These are phyloP conservation scores for Paulownia fortunei DNA, from an alignment of 257 asterid species.

Conservation along the genomic window DNA sequence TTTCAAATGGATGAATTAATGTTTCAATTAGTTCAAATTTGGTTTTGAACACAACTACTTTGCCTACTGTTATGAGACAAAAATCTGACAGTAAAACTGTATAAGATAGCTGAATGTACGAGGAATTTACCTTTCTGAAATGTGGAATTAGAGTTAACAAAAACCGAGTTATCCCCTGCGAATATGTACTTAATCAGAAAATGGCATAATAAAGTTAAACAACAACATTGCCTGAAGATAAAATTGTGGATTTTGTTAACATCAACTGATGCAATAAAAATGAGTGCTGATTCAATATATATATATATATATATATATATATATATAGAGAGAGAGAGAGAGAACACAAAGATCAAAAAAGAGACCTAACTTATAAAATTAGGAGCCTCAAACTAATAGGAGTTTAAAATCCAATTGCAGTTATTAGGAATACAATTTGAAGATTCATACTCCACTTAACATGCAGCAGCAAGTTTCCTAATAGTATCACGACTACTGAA, in stretches of 20 bases:
- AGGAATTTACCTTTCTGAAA: conserved; percentile 79
- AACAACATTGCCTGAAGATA: conserved; percentile 9
- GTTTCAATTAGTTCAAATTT: background rate
- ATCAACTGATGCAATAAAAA: background rate
- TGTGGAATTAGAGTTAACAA: conserved; percentile 84
- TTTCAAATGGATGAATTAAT: background rate
- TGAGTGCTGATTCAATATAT: background rate
- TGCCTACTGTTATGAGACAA: background rate
- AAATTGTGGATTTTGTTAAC: background rate
- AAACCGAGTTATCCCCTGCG: conserved; percentile 88
- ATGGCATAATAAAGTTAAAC: background rate
- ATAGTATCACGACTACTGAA: background rate
- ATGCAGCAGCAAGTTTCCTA: background rate
- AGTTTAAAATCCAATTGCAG: background rate
- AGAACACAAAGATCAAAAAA: background rate
- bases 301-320: no score
- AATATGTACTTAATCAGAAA: conserved; percentile 25
- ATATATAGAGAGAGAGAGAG: background rate
- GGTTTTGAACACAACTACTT: background rate
- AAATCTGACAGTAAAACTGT: background rate
- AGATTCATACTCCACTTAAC: background rate
- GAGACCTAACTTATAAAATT: background rate
- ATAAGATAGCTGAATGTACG: conserved; percentile 8
- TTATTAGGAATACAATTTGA: background rate
- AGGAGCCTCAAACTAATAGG: background rate